phyloP scores from a whole-genome alignment of 148 eudicot species.

The Chenopodium suecicum region DNA sequence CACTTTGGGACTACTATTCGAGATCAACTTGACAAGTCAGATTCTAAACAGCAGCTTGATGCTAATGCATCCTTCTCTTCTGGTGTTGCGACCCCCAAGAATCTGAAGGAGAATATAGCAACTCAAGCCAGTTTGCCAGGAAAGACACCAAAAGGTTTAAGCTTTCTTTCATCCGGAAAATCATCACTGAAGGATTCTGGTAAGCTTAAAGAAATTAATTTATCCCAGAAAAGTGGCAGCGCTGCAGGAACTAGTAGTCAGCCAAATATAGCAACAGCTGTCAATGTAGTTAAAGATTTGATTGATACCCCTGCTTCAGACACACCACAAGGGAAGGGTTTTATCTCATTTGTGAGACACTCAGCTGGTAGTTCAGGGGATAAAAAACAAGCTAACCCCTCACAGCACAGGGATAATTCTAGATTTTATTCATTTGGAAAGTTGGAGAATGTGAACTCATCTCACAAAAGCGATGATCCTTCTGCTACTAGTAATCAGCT shows the following conservation, averaged over 20 bases:
- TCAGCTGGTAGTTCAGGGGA: conserved; percentile 11
- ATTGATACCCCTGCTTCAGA: conserved; percentile 14
- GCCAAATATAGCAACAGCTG: conserved; percentile 8
- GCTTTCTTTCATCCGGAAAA: conserved; percentile 50
- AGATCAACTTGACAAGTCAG: conserved; percentile 27
- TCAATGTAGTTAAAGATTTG: neutral
- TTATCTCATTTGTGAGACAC: conserved; percentile 35
- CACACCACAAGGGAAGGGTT: conserved; percentile 35
- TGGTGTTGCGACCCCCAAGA: conserved; percentile 23
- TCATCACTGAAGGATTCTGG: conserved; percentile 30
- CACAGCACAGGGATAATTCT: conserved; percentile 8
- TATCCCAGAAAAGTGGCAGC: conserved; percentile 33
- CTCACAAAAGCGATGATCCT: neutral
- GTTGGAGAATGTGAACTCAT: neutral
- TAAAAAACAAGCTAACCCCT: conserved; percentile 17
- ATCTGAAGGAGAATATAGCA: conserved; percentile 20
- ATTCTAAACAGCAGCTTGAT: conserved; percentile 32
- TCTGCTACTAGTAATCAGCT: neutral
- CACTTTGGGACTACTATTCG: conserved; percentile 26
- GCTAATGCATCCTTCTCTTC: conserved; percentile 24
- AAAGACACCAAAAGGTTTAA: conserved; percentile 60
- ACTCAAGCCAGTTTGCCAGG: conserved; percentile 25
- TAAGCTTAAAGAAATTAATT: conserved; percentile 29
- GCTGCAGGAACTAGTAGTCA: conserved; percentile 31
- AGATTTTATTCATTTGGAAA: conserved; percentile 10